These are phyloP conservation scores for Kwoniella dejecticola DNA, from an alignment of 768 basidiomycete species.

Conservation along the genomic window DNA sequence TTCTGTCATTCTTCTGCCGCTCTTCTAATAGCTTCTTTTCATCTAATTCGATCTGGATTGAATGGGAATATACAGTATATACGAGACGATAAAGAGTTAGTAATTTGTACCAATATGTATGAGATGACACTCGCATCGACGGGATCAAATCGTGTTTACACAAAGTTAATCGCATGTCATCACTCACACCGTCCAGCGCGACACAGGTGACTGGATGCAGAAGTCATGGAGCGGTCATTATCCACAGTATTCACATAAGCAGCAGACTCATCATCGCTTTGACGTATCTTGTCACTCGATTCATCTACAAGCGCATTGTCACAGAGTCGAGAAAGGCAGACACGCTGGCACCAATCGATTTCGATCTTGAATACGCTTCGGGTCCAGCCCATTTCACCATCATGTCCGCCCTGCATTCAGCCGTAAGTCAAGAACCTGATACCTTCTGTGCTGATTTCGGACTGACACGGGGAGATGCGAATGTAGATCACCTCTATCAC, in stretches of 20 bases:
- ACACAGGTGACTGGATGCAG: background rate
- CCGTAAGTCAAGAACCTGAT: too few relatives aligned
- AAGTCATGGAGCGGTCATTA: background rate
- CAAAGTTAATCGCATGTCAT: background rate
- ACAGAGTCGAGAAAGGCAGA: too few relatives aligned
- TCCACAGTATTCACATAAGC: background rate
- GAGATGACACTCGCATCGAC: background rate
- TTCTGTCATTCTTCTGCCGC: too few relatives aligned
- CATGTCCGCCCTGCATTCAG: constrained; percentile 27
- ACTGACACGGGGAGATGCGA: background rate
- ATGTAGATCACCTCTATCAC: constrained; percentile 61
- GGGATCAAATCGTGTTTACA: constrained; percentile 1
- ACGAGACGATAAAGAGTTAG: background rate
- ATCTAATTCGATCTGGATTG: too few relatives aligned
- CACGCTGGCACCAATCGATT: constrained; percentile 4
- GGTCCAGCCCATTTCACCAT: background rate
- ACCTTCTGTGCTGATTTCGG: background rate
- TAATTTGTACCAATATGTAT: background rate
- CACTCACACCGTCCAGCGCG: background rate
- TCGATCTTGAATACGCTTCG: background rate
- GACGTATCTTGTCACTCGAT: too few relatives aligned
- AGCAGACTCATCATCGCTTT: background rate
- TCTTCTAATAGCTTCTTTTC: too few relatives aligned
- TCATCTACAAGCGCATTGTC: too few relatives aligned
- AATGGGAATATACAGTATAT: background rate